A percentile compares a stretch with the other conserved stretches of the same genome.
Evolutionary conservation across 106 monocot genomes (phyloP).

Genomic region (Phalaenopsis equestris): DNA sequence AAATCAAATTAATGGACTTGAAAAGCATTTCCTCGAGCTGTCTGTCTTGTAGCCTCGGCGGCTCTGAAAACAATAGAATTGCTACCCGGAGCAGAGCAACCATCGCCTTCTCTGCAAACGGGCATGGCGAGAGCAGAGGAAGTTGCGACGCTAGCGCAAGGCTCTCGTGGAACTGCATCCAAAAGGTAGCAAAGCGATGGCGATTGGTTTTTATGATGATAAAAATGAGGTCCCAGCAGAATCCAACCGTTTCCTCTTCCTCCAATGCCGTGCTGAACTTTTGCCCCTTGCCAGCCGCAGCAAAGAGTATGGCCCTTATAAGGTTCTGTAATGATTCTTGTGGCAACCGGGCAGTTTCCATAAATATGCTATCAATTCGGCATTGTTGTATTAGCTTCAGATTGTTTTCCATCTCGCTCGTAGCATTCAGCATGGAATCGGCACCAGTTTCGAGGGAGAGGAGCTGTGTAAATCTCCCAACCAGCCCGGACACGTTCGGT

Average conservation of each 20-base stretch:
- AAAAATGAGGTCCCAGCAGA: slow-evolving; percentile 82
- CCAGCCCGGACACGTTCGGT: slow-evolving; percentile 27
- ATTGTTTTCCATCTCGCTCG: slow-evolving; percentile 76
- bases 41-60: slow-evolving; percentile 20
- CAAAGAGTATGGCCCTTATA: slow-evolving; percentile 61
- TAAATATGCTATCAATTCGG: slow-evolving; percentile 63
- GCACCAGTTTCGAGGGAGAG: slow-evolving; percentile 44
- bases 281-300: slow-evolving; percentile 77
- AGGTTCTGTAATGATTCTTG: slow-evolving; percentile 62
- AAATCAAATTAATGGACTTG: slow-evolving; percentile 65
- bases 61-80: slow-evolving; percentile 25
- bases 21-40: slow-evolving; percentile 65
- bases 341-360: slow-evolving; percentile 43
- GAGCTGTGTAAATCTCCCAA: slow-evolving; percentile 58
- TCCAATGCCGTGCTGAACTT: slow-evolving; percentile 84
- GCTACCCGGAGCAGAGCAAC: slow-evolving; percentile 49
- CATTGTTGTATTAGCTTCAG: slow-evolving; percentile 86
- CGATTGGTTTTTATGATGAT: slow-evolving; percentile 37
- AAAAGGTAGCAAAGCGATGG: slow-evolving; percentile 48
- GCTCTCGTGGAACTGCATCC: slow-evolving; percentile 73
- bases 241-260: slow-evolving; percentile 77
- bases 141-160: slow-evolving; percentile 49
- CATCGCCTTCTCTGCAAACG: slow-evolving; percentile 85
- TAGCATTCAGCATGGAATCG: slow-evolving; percentile 53
- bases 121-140: slow-evolving; percentile 65